phyloP scores from a whole-genome alignment of 2,329 filamentous ascomycete genomes.

The Zymoseptoria passerinii region DNA sequence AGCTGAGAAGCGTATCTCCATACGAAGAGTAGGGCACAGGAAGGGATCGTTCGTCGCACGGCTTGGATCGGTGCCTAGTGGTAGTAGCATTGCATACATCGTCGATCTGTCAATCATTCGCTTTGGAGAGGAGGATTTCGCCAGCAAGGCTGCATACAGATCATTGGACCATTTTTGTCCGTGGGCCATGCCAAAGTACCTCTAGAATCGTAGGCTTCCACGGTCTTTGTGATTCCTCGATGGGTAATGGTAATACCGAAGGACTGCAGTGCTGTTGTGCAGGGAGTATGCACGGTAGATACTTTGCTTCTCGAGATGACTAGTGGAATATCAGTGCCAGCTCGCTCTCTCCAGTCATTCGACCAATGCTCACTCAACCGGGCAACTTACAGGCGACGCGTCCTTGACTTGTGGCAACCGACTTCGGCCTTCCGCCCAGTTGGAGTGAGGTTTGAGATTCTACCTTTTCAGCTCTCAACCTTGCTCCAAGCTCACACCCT shows the following conservation, averaged over 20 bases:
- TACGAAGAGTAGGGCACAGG: background rate
- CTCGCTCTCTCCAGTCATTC: slow-evolving; percentile 3
- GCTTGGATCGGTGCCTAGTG: background rate
- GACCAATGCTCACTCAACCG: background rate
- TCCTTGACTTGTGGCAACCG: background rate
- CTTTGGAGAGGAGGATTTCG: background rate
- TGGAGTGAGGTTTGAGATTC: background rate
- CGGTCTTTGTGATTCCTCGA: no score
- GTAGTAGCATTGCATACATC: background rate
- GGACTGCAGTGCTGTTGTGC: no score
- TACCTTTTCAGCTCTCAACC: slow-evolving; percentile 10
- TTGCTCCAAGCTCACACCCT: slow-evolving; percentile 17
- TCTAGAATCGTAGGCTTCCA: no score
- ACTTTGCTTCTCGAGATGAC: slow-evolving; percentile 3
- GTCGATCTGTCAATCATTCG: background rate
- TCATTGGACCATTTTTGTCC: background rate
- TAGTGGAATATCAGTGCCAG: slow-evolving; percentile 2
- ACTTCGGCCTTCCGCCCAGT: background rate
- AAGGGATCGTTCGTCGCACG: background rate
- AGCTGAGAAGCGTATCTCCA: background rate
- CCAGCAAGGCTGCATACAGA: background rate
- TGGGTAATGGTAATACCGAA: no score
- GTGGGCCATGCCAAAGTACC: no score
- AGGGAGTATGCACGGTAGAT: background rate
- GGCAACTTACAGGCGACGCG: background rate